These are phyloP conservation scores for Ophiognomonia clavigignenti-juglandacearum DNA, from an alignment of 2,329 filamentous ascomycete species.

Conservation along the genomic window DNA sequence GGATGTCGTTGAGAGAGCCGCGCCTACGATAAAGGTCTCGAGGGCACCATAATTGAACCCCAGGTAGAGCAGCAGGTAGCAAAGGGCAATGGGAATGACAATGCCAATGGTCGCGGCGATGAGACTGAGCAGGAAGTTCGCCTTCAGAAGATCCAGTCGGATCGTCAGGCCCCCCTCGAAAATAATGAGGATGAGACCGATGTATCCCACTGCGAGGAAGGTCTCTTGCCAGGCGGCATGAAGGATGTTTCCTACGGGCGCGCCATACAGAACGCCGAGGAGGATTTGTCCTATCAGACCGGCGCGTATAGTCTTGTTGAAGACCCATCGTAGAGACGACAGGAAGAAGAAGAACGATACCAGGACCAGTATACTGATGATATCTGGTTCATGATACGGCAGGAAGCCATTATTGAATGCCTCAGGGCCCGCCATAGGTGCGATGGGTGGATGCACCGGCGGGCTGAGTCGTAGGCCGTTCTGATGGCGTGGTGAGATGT, in stretches of 20 bases:
- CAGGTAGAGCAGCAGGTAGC: conserved; percentile 36
- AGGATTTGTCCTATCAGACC: conserved; percentile 42
- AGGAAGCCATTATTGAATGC: conserved; percentile 23
- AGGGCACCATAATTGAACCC: conserved; percentile 34
- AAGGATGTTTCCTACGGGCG: conserved; percentile 40
- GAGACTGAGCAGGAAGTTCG: conserved; percentile 37
- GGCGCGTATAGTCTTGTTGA: conserved; percentile 35
- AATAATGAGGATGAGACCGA: conserved; percentile 44
- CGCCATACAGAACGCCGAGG: conserved; percentile 41
- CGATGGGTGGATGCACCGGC: neutral
- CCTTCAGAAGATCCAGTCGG: conserved; percentile 39
- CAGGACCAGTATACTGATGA: conserved; percentile 34
- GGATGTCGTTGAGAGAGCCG: conserved; percentile 10
- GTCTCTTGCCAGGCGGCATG: conserved; percentile 37
- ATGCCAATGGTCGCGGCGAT: conserved; percentile 38
- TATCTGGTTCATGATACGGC: conserved; percentile 33
- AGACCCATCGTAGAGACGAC: conserved; percentile 34
- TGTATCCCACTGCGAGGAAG: conserved; percentile 40
- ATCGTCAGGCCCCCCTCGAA: conserved; percentile 45
- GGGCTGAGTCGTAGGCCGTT: too few relatives aligned
- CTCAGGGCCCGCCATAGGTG: neutral
- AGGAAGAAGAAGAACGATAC: conserved; percentile 41
- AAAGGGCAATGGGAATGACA: conserved; percentile 39
- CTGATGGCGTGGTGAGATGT: too few relatives aligned
- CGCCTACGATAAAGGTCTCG: conserved; percentile 12